Percentiles rank a stretch among this genome's conserved stretches.
phyloP scores from a whole-genome alignment of 164 flowering plant genomes.

The Magnolia officinalis region DNA sequence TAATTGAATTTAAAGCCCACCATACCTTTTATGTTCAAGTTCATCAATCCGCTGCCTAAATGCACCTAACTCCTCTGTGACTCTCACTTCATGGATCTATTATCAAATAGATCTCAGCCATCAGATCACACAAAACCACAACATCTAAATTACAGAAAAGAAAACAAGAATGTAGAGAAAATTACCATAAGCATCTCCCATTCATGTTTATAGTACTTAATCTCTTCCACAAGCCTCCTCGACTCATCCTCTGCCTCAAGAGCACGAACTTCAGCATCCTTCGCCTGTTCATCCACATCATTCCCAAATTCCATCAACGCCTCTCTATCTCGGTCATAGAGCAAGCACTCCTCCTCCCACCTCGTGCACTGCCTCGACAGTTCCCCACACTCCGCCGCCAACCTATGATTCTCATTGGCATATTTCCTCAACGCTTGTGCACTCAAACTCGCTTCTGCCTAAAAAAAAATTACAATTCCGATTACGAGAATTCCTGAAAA shows the following conservation, averaged over 20 bases:
- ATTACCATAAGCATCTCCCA: constrained; percentile 21
- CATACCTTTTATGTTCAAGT: constrained; percentile 18
- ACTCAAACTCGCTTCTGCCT: constrained; percentile 82
- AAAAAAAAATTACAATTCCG: not conserved
- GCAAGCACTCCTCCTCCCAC: constrained; percentile 72
- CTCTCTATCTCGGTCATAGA: constrained; percentile 83
- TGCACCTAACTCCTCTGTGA: constrained; percentile 15
- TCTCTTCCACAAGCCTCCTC: constrained; percentile 37
- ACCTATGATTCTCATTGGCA: constrained; percentile 78
- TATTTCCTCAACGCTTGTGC: constrained; percentile 82
- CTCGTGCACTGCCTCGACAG: constrained; percentile 48
- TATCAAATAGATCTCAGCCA: not conserved
- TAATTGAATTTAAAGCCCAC: not conserved
- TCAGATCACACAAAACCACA: not conserved
- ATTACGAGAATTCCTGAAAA: not conserved
- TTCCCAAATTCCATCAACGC: constrained; percentile 90
- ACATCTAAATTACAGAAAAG: not conserved
- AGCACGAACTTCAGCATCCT: constrained; percentile 63
- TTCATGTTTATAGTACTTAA: constrained; percentile 39
- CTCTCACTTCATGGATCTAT: constrained; percentile 21
- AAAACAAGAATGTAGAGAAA: not conserved
- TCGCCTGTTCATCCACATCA: constrained; percentile 84
- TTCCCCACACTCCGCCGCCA: constrained; percentile 57
- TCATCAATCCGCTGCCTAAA: constrained; percentile 14
- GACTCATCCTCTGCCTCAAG: constrained; percentile 56